Conservation (phyloP, 257 asterid genomes). For the Nyctanthes arbortristis region DNA sequence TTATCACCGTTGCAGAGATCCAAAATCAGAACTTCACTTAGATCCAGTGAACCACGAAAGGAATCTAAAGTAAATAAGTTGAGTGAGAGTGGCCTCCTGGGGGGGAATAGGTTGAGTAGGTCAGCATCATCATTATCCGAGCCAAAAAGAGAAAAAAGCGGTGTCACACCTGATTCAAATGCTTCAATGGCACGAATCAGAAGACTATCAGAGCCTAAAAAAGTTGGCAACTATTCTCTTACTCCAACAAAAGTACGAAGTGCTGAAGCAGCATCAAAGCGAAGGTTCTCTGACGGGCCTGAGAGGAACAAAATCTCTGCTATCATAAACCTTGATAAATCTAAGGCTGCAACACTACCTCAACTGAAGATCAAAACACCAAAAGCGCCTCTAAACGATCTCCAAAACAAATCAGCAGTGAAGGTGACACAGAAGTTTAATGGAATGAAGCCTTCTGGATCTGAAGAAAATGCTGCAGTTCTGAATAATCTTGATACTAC, state of each 20-base stretch:
- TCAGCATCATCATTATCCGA: slow-evolving; percentile 76
- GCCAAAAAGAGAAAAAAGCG: slow-evolving; percentile 48
- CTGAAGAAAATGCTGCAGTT: slow-evolving; percentile 35
- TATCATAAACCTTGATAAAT: slow-evolving; percentile 72
- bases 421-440: slow-evolving; percentile 28
- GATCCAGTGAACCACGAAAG: slow-evolving; percentile 45
- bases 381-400: slow-evolving; percentile 34
- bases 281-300: slow-evolving; percentile 59
- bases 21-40: slow-evolving; percentile 63
- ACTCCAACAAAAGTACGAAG: slow-evolving; percentile 48
- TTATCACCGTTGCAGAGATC: slow-evolving; percentile 94
- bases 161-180: slow-evolving; percentile 62
- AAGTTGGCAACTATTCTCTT: slow-evolving; percentile 40
- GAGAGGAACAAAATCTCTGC: slow-evolving; percentile 79
- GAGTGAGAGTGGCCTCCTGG: slow-evolving; percentile 48
- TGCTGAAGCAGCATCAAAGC: slow-evolving; percentile 49
- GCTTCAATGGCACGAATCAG: slow-evolving; percentile 70
- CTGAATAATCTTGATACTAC: slow-evolving; percentile 29
- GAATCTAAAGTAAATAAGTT: slow-evolving; percentile 55
- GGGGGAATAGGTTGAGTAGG: slow-evolving; percentile 65
- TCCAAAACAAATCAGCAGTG: slow-evolving; percentile 32
- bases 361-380: slow-evolving; percentile 73
- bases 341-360: slow-evolving; percentile 81
- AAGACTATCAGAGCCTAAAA: slow-evolving; percentile 86
- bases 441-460: slow-evolving; percentile 35